Evolutionary conservation across 345 rosid genomes (phyloP).

Genomic region (Lepidium didymum): DNA sequence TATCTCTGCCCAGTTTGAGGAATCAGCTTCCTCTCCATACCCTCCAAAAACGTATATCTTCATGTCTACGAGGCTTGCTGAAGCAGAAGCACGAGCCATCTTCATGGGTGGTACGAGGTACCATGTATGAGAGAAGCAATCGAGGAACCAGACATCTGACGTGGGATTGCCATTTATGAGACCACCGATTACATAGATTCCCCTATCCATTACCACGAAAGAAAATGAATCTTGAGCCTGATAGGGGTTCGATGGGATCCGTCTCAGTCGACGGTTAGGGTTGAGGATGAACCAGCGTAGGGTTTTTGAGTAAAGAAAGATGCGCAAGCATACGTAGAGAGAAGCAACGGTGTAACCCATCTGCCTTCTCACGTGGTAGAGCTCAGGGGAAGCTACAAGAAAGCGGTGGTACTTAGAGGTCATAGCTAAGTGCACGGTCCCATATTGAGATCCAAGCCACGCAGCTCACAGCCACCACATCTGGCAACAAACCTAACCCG

Average conservation of each 20-base stretch:
- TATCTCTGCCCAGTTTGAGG: too few relatives aligned
- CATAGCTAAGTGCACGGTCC: background rate
- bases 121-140: background rate
- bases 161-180: background rate
- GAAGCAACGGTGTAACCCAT: background rate
- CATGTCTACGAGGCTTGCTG: too few relatives aligned
- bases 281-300: too few relatives aligned
- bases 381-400: background rate
- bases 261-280: too few relatives aligned
- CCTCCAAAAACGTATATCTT: too few relatives aligned
- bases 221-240: background rate
- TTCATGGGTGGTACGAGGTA: background rate
- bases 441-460: background rate
- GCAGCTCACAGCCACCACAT: background rate
- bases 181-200: background rate
- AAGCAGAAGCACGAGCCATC: background rate
- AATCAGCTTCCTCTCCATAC: too few relatives aligned
- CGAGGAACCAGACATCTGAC: background rate
- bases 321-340: background rate
- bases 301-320: too few relatives aligned
- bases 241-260: too few relatives aligned
- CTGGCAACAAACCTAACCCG: background rate
- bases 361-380: background rate
- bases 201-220: too few relatives aligned
- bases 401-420: background rate